phyloP scores from a whole-genome alignment of 768 basidiomycete species.

The Paxillus involutus region DNA sequence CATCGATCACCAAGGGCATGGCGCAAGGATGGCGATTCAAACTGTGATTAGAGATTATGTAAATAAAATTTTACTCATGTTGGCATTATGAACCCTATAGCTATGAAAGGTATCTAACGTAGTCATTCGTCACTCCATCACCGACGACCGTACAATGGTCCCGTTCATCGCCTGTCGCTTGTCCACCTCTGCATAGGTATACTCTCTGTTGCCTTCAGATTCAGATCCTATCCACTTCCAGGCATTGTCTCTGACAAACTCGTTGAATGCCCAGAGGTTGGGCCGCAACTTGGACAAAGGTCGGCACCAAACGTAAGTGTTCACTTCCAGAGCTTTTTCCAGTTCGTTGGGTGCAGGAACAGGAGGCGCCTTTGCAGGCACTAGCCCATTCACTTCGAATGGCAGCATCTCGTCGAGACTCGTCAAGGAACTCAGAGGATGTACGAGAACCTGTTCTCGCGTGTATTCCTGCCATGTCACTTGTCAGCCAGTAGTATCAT shows the following conservation, averaged over 20 bases:
- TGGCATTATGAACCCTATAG: too few species aligned
- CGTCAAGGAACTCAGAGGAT: constrained; percentile 50
- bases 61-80: too few species aligned
- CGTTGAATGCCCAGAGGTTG: constrained; percentile 78
- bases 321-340: constrained; percentile 40
- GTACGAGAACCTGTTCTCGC: constrained; percentile 51
- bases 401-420: constrained; percentile 24
- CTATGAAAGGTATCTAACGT: too few species aligned
- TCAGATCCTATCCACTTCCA: constrained; percentile 70
- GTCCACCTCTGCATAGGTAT: constrained; percentile 58
- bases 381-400: constrained; percentile 31
- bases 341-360: constrained; percentile 39
- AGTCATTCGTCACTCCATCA: too few species aligned
- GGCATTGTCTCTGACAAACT: constrained; percentile 74
- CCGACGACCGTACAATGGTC: constrained; percentile 22
- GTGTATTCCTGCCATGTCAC: constrained; percentile 65
- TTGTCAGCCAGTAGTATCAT: neutral
- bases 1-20: too few species aligned
- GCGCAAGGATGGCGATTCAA: too few species aligned
- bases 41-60: too few species aligned
- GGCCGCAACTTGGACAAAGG: constrained; percentile 45
- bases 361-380: constrained; percentile 43
- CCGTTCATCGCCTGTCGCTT: constrained; percentile 42
- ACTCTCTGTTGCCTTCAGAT: constrained; percentile 35
- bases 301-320: constrained; percentile 73